Evolutionary conservation across 225 moss, liverwort and hornwort genomes (phyloP).

Genomic region (Neckera pumila): DNA sequence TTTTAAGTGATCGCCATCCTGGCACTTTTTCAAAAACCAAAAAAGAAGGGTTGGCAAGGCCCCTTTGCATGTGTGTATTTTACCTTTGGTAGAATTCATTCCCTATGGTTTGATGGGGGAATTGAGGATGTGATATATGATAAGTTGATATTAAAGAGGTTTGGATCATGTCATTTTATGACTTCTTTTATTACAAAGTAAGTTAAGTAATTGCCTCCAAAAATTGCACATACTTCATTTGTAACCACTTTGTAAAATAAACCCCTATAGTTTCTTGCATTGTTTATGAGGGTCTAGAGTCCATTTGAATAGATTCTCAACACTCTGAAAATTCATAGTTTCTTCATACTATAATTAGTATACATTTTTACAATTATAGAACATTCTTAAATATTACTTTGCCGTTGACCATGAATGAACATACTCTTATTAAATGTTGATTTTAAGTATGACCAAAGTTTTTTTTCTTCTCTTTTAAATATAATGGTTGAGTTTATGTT

Average conservation of each 20-base stretch:
- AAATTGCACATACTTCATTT: not conserved
- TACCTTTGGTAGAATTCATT: no score
- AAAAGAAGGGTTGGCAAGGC: no score
- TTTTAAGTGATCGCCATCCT: no score
- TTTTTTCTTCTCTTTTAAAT: not conserved
- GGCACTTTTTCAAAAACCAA: no score
- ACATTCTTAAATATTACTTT: not conserved
- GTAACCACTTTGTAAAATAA: not conserved
- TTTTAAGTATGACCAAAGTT: not conserved
- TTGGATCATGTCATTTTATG: not conserved
- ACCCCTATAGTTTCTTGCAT: accelerated
- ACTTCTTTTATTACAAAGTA: not conserved
- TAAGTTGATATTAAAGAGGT: not conserved
- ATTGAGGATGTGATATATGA: not conserved
- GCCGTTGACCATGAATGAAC: not conserved
- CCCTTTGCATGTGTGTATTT: not conserved
- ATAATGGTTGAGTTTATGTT: not conserved
- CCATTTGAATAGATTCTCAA: not conserved
- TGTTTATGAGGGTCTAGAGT: not conserved
- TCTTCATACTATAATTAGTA: not conserved
- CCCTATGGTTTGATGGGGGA: not conserved
- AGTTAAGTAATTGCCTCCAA: accelerated
- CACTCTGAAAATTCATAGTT: not conserved
- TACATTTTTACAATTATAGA: not conserved
- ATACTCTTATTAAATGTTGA: not conserved